A percentile compares a stretch with the other conserved stretches of the same genome.
These are phyloP conservation scores for Psidium friedrichsthalianum DNA, from an alignment of 345 rosid genomes.

Conservation along the genomic window DNA sequence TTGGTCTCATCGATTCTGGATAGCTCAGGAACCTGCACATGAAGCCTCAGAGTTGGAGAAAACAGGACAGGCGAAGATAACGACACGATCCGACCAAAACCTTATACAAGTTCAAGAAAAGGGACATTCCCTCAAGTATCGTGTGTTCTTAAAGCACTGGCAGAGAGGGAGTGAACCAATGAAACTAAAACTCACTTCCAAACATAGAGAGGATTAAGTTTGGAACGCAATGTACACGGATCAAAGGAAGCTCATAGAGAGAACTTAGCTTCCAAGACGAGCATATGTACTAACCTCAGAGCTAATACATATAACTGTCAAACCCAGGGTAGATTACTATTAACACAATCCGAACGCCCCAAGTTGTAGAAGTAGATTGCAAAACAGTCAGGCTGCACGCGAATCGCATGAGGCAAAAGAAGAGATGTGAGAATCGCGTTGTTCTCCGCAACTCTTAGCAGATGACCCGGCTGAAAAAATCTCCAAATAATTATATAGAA, in stretches of 20 bases:
- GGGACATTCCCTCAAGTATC: background rate
- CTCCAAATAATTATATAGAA: background rate
- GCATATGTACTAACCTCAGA: background rate
- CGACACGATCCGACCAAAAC: background rate
- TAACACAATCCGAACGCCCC: background rate
- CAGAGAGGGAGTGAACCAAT: background rate
- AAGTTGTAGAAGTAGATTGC: background rate
- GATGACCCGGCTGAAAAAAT: background rate
- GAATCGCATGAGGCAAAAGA: background rate
- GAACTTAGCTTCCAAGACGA: background rate
- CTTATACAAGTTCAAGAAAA: background rate
- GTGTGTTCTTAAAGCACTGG: background rate
- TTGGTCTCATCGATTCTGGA: conserved; percentile 30
- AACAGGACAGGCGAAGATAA: background rate
- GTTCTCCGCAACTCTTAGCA: background rate
- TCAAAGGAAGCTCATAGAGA: background rate
- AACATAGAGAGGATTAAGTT: background rate
- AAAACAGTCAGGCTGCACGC: background rate
- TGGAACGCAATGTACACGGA: background rate
- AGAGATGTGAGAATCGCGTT: background rate
- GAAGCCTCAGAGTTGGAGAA: background rate
- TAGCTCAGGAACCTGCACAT: conserved; percentile 37
- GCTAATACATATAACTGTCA: background rate
- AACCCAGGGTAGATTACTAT: background rate
- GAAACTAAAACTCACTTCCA: background rate